phyloP scores from a whole-genome alignment of 768 basidiomycete genomes.

The Paxillus ammoniavirescens region DNA sequence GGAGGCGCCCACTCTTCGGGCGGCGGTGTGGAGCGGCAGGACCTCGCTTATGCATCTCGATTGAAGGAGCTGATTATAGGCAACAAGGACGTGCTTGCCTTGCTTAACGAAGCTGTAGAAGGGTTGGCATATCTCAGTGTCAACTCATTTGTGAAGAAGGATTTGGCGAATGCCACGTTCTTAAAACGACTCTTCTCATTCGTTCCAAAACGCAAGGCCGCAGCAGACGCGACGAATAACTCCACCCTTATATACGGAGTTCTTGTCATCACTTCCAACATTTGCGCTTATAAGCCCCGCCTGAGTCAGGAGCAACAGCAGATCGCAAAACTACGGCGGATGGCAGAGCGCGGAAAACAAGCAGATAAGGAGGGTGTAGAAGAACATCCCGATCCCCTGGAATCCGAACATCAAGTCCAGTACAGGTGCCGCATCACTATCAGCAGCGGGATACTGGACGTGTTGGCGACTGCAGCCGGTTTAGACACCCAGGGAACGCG shows the following conservation, averaged over 20 bases:
- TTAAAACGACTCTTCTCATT: slow-evolving; percentile 57
- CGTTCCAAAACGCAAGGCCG: slow-evolving; percentile 48
- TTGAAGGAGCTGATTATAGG: slow-evolving; percentile 58
- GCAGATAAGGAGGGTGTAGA: slow-evolving; percentile 26
- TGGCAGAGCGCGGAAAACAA: slow-evolving; percentile 56
- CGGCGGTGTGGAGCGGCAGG: slow-evolving; percentile 20
- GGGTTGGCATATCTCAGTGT: slow-evolving; percentile 81
- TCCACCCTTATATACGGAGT: slow-evolving; percentile 74
- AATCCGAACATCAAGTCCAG: slow-evolving; percentile 67
- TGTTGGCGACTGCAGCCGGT: slow-evolving; percentile 55
- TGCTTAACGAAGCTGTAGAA: slow-evolving; percentile 69
- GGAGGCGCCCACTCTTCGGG: slow-evolving; percentile 13
- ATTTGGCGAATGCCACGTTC: slow-evolving; percentile 56
- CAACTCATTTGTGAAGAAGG: slow-evolving; percentile 60
- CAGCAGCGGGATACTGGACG: slow-evolving; percentile 59
- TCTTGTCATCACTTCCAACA: slow-evolving; percentile 70
- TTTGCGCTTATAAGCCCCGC: slow-evolving; percentile 67
- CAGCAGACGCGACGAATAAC: slow-evolving; percentile 30
- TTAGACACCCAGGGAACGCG: slow-evolving; percentile 68
- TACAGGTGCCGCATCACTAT: slow-evolving; percentile 57
- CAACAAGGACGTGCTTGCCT: slow-evolving; percentile 35
- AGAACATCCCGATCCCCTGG: slow-evolving; percentile 40
- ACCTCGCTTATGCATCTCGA: slow-evolving; percentile 47
- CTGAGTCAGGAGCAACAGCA: slow-evolving; percentile 82
- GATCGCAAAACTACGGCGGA: slow-evolving; percentile 71